Conservation (phyloP, 306 rosid genomes). For the Cucurbita pepo region DNA sequence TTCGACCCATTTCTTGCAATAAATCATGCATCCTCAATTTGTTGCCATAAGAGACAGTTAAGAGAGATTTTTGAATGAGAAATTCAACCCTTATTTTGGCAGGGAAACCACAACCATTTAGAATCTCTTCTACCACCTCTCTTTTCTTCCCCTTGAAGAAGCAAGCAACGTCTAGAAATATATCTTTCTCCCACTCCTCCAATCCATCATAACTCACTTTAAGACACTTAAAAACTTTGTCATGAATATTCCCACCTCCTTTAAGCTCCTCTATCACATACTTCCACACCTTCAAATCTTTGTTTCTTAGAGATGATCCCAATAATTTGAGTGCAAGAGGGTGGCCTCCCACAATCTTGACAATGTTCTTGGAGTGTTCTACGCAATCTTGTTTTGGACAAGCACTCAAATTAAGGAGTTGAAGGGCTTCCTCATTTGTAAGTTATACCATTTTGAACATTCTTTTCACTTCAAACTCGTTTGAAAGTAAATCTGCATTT, state of each 20-base stretch:
- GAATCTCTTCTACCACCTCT: slow-evolving; percentile 6
- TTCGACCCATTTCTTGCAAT: slow-evolving; percentile 16
- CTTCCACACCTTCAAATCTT: slow-evolving; percentile 4
- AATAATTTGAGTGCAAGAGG: slow-evolving; percentile 13
- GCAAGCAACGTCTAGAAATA: slow-evolving; percentile 17
- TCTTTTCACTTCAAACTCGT: neutral
- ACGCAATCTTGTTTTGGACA: neutral
- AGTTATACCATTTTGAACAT: neutral
- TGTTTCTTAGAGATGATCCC: neutral
- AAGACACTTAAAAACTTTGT: neutral
- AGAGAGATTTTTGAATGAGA: slow-evolving; percentile 25
- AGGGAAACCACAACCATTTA: slow-evolving; percentile 12
- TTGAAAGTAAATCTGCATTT: slow-evolving; percentile 3
- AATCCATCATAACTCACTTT: slow-evolving; percentile 11
- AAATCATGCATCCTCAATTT: slow-evolving; percentile 16
- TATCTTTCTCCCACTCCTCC: slow-evolving; percentile 5
- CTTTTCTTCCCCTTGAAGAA: slow-evolving; percentile 25
- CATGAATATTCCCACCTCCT: neutral
- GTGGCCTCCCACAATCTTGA: neutral
- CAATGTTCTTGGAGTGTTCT: neutral
- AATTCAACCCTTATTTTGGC: slow-evolving; percentile 14
- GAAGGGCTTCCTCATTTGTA: neutral
- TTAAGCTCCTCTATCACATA: neutral
- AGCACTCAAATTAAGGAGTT: slow-evolving; percentile 1
- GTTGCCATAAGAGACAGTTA: neutral